Evolutionary conservation across 2,329 filamentous ascomycete species (phyloP).

Genomic region (Amauroascus niger): DNA sequence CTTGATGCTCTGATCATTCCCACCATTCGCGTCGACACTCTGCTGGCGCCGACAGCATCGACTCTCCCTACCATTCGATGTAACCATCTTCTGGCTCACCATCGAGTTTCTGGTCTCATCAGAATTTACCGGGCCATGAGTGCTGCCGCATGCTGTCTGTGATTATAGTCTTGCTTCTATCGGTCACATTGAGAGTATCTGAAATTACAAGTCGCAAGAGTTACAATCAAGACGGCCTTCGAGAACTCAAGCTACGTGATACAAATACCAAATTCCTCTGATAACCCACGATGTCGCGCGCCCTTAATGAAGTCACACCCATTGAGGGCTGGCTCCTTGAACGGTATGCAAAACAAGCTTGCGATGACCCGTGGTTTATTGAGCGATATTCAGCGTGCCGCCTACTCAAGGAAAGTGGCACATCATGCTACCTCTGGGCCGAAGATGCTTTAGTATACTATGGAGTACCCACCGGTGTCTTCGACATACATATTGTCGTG

Average conservation of each 20-base stretch:
- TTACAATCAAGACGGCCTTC: neutral
- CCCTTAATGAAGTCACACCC: neutral
- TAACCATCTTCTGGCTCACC: neutral
- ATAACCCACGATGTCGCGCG: neutral
- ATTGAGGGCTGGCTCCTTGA: slow-evolving; percentile 13
- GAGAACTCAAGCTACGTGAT: neutral
- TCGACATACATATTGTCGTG: slow-evolving; percentile 17
- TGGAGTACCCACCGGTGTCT: slow-evolving; percentile 16
- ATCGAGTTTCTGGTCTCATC: neutral
- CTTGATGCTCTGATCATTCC: neutral
- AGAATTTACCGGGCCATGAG: neutral
- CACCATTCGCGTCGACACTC: neutral
- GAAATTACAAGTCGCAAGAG: neutral
- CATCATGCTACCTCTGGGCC: slow-evolving; percentile 14
- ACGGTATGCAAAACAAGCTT: slow-evolving; percentile 14
- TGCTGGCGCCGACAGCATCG: neutral
- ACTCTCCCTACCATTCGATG: neutral
- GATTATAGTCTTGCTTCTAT: neutral
- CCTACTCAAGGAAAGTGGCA: slow-evolving; percentile 13
- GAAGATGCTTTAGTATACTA: slow-evolving; percentile 16
- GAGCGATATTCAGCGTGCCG: slow-evolving; percentile 15
- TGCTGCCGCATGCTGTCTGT: neutral
- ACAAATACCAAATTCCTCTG: neutral
- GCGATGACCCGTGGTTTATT: slow-evolving; percentile 13
- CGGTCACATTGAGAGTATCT: neutral